Evolutionary conservation across 148 eudicot genomes (phyloP).

Genomic region (Amaranthus cruentus): DNA sequence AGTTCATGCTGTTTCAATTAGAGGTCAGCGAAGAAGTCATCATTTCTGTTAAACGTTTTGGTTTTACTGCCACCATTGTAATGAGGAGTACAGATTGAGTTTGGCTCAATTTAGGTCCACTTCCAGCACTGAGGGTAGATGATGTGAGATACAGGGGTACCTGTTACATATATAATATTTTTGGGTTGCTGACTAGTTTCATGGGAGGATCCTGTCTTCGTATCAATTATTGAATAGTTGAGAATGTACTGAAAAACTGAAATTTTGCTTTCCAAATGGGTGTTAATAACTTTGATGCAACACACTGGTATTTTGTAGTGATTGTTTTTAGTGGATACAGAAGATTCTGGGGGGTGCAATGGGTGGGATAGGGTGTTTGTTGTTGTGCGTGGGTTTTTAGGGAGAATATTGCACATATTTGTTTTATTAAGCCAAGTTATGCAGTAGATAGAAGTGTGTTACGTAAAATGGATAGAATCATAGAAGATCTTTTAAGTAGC

Average conservation of each 20-base stretch:
- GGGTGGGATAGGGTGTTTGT: no score
- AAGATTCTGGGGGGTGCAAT: no score
- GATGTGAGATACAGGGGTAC: not conserved
- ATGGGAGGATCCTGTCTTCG: not conserved
- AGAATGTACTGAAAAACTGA: not conserved
- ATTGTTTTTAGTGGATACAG: no score
- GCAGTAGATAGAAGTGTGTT: no score
- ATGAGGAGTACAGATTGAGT: not conserved
- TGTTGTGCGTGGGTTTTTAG: no score
- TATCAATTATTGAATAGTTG: not conserved
- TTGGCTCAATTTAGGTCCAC: slow-evolving; percentile 2
- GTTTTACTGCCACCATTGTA: not conserved
- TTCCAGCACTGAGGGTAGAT: not conserved
- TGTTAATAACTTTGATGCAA: not conserved
- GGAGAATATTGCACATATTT: no score
- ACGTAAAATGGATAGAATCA: no score
- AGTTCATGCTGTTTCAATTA: not conserved
- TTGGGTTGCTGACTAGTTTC: not conserved
- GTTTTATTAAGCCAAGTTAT: no score
- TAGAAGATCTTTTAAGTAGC: no score
- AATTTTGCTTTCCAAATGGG: no score
- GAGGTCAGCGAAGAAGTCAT: not conserved
- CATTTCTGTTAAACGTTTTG: not conserved
- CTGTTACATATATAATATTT: not conserved
- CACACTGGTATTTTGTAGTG: not conserved